A percentile compares a stretch with the other conserved stretches of the same genome.
Evolutionary conservation across 1,284 basidiomycete genomes (phyloP).

Genomic region (Naganishia albida): DNA sequence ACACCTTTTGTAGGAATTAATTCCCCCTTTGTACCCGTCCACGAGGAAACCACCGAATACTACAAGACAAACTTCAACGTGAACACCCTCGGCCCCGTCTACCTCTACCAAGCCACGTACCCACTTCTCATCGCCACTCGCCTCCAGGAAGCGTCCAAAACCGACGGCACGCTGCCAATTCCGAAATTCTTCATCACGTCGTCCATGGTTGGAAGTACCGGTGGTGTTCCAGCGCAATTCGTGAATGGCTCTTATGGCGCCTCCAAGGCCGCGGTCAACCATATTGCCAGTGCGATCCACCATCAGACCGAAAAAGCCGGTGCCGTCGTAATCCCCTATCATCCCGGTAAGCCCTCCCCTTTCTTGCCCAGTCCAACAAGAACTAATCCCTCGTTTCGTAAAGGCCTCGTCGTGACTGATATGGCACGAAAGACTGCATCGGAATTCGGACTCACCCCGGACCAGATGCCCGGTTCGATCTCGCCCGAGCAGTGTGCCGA

Average conservation of each 20-base stretch:
- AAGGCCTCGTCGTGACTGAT: conserved; percentile 20
- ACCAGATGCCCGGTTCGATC: conserved; percentile 7
- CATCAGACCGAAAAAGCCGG: conserved; percentile 17
- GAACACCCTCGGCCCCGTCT: conserved; percentile 38
- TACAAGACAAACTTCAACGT: conserved; percentile 30
- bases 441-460: neutral
- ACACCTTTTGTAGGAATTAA: neutral
- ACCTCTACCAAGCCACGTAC: conserved; percentile 35
- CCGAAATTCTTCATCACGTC: conserved; percentile 37
- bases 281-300: conserved; percentile 33
- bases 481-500: conserved; percentile 7
- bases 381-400: neutral
- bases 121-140: conserved; percentile 26
- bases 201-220: conserved; percentile 16
- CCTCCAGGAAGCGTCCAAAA: neutral
- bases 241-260: conserved; percentile 31
- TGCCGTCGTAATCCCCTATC: conserved; percentile 12
- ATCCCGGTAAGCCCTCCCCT: neutral
- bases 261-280: conserved; percentile 37
- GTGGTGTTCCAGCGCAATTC: conserved; percentile 17
- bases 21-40: neutral
- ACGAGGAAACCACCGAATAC: neutral
- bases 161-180: neutral
- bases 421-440: neutral
- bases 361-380: neutral